Evolutionary conservation across 2,329 filamentous ascomycete species (phyloP), one percentile per base, ranked within the genome.

Genomic region (Chrysosporium keratinophilum): DNA sequence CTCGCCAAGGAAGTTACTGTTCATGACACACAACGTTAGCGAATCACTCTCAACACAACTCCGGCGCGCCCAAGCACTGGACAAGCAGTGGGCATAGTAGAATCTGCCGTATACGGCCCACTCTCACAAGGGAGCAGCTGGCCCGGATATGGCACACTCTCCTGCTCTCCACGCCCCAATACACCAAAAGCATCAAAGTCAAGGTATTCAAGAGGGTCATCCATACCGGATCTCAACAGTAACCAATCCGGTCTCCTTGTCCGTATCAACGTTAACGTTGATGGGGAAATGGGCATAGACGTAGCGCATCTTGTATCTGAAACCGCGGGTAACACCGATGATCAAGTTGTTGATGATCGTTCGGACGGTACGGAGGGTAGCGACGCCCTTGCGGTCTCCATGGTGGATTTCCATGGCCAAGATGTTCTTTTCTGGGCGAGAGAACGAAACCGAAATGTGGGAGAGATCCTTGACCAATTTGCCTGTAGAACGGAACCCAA

Each of bases 231-330:
- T 97, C 85, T 98, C 93, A 71, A 98, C 87, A 77, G 95, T 87
- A 73, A 71, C 86, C 67, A 84, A 77, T 65, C 84, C 90, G 61
- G 88, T 93, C 79, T 97, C 93, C 71, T 76, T 74, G 83, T 91
- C 91, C 86, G 96, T 90, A 69, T 95, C 89, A 66, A 98, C 77
- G 82, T 96, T 97, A 80, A 98, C 91, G 83, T 98, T 98, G 88
- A 98, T 98, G 78, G 93, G 93, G 74, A 98, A 98, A 85, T 98
- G 93, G 74, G 93, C 93, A 76, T 98, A 98, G 77, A 98, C 93
- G 81, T 98, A 98, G 71, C 94, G 88, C 91, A 98, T 97, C 88
- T 98, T 98, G 87, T 98, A 98, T 81, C 94, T 94, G 88, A 86
- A 98, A 67, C 93, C 93, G 82, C 91, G 95, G 75, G 93, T 98